Evolutionary conservation across 768 basidiomycete species (phyloP), one percentile per base, ranked within the genome.

Genomic region (Naganishia vaughanmartiniae): DNA sequence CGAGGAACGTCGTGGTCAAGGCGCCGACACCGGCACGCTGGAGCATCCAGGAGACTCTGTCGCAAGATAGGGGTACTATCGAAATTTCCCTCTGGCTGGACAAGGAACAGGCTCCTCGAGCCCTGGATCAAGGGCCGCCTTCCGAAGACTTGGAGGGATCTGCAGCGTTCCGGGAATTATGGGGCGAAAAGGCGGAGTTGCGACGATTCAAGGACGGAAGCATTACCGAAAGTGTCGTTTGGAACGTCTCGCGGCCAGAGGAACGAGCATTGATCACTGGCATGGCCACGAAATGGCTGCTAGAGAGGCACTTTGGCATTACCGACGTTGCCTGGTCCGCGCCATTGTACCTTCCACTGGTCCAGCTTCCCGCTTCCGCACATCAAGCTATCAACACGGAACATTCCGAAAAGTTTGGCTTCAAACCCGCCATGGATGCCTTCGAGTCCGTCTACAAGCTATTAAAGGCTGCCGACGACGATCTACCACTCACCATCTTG

Each of bases 151-250:
- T 74, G 4, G 84, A 81, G 6, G 83, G 85, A 0, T 77, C 76
- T 33, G 81, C 85, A 54, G 84, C 83, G 3, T 99, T 96, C 84
- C 87, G 89, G 28, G 85, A 87, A 6, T 83, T 98, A 74, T 99
- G 96, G 96, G 95, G 94, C 0, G 83, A 86, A 46, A 95, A 93
- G 80, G 89, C 93, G 0, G 95, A 98, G 77, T 83, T 97, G 21
- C 86, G 96, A 7, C 87, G 94, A 46, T 99, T 99, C 84, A 94
- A 97, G 80, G 94, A 99, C 75, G 95, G 95, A 0, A 86, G 89
- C 21, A 97, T 98, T 72, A 77, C 86, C 6, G 93, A 97, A 80
- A 92, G 90, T 74, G 92, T 97, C n/a, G 93, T 98, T 2, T 99
- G 96, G 96, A 90, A 96, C 24, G 87, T 92, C 10, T 85, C 87